These are phyloP conservation scores for Umbilicaria muhlenbergii DNA, from an alignment of 495 filamentous ascomycete genomes.

Conservation along the genomic window DNA sequence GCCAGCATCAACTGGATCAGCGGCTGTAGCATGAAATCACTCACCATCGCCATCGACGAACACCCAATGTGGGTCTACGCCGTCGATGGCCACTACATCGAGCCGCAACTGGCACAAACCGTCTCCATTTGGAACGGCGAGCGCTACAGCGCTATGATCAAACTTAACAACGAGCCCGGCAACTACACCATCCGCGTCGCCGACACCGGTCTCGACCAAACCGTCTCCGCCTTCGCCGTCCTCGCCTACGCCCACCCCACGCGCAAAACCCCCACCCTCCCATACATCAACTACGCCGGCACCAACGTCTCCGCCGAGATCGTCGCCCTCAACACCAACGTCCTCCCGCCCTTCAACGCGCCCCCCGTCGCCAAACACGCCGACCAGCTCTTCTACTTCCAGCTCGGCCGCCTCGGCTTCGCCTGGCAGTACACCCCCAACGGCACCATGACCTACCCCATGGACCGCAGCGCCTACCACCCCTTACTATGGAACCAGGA, in stretches of 20 bases:
- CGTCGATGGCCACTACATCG: conserved; percentile 28
- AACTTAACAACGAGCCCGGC: conserved; percentile 16
- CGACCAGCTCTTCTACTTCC: conserved; percentile 7
- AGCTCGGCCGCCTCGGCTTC: conserved; percentile 5
- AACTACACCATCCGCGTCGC: conserved; percentile 27
- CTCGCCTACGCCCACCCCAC: conserved; percentile 13
- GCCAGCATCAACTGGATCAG: conserved; percentile 24
- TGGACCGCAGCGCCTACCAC: conserved; percentile 1
- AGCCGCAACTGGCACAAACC: conserved; percentile 23
- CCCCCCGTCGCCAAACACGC: neutral
- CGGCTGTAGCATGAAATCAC: conserved; percentile 16
- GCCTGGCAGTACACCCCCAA: conserved; percentile 4
- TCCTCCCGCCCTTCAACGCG: conserved; percentile 3
- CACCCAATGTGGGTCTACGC: conserved; percentile 29
- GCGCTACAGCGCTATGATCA: conserved; percentile 25
- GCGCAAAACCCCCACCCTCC: conserved; percentile 1
- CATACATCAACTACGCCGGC: conserved; percentile 19
- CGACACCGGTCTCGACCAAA: conserved; percentile 17
- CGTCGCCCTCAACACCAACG: conserved; percentile 12
- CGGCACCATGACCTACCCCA: conserved; percentile 4
- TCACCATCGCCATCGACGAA: conserved; percentile 25
- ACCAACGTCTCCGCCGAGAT: conserved; percentile 12
- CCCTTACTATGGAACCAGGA: conserved; percentile 10
- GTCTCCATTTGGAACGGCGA: conserved; percentile 24
- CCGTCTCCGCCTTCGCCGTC: conserved; percentile 18